phyloP scores from a whole-genome alignment of 345 rosid genomes.

The Isatis tinctoria region DNA sequence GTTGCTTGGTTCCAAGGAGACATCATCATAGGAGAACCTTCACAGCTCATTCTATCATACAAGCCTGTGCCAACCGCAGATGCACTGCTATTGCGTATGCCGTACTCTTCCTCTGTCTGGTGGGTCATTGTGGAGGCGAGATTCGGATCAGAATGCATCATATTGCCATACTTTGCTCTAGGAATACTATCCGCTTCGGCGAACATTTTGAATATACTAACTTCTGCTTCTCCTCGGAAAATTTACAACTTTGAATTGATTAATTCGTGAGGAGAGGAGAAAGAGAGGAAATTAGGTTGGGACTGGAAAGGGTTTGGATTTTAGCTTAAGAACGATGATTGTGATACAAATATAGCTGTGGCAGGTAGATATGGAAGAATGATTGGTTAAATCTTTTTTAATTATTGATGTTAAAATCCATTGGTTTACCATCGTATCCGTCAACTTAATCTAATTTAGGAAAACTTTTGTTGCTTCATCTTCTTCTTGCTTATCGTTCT shows the following conservation, averaged over 20 bases:
- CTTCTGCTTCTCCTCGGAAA: not conserved
- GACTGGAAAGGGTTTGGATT: conserved; percentile 4
- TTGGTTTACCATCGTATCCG: conserved; percentile 13
- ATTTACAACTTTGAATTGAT: not conserved
- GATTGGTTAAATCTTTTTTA: conserved; percentile 9
- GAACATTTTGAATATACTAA: conserved; percentile 22
- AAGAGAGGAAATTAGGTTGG: not conserved
- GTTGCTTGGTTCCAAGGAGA: conserved; percentile 91
- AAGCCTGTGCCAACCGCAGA: conserved; percentile 46
- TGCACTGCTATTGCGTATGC: conserved; percentile 67
- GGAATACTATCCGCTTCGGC: conserved; percentile 35
- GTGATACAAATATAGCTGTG: conserved; percentile 30
- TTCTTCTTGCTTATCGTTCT: not conserved
- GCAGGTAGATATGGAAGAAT: not conserved
- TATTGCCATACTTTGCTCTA: conserved; percentile 28
- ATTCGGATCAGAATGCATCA: conserved; percentile 42
- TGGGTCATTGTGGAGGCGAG: conserved; percentile 30
- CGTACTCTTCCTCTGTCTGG: conserved; percentile 43
- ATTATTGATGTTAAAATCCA: conserved; percentile 1
- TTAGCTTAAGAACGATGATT: conserved; percentile 18
- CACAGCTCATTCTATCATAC: conserved; percentile 71
- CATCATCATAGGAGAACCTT: conserved; percentile 93
- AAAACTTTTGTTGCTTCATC: conserved; percentile 4
- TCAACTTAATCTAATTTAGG: conserved; percentile 9
- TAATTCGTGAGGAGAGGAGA: not conserved